Percentiles rank a stretch among this genome's conserved stretches.
Evolutionary conservation across 2,329 filamentous ascomycete genomes (phyloP).

Genomic region (Penicillium rolfsii): DNA sequence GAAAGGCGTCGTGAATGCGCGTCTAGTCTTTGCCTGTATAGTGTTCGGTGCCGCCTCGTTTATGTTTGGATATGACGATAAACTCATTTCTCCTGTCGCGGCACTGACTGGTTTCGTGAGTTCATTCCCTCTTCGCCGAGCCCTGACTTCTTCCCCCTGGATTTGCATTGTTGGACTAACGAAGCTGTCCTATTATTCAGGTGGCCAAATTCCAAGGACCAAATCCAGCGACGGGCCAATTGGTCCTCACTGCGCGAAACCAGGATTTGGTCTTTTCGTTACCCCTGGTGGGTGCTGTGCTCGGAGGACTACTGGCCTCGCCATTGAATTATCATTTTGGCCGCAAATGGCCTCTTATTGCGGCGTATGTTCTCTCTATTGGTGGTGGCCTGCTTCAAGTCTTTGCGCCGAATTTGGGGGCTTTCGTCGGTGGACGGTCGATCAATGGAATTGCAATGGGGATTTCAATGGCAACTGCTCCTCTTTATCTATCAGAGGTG

Average conservation of each 20-base stretch:
- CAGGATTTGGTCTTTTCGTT: slow-evolving; percentile 42
- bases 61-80: slow-evolving; percentile 41
- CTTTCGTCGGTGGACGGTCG: slow-evolving; percentile 40
- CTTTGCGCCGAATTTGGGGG: slow-evolving; percentile 40
- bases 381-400: slow-evolving; percentile 42
- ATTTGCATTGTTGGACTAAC: background rate
- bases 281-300: slow-evolving; percentile 40
- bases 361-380: slow-evolving; percentile 38
- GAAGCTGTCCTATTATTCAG: slow-evolving; percentile 19
- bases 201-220: slow-evolving; percentile 38
- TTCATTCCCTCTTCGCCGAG: background rate
- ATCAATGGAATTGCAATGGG: slow-evolving; percentile 39
- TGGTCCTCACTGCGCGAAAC: slow-evolving; percentile 38
- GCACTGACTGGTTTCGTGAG: slow-evolving; percentile 35
- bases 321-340: slow-evolving; percentile 40
- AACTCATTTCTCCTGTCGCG: slow-evolving; percentile 38
- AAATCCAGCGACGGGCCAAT: slow-evolving; percentile 28
- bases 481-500: slow-evolving; percentile 43
- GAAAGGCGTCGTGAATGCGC: slow-evolving; percentile 30
- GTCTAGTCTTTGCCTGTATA: slow-evolving; percentile 33
- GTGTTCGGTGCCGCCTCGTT: slow-evolving; percentile 38
- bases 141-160: background rate
- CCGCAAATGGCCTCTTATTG: slow-evolving; percentile 41
- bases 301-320: slow-evolving; percentile 39
- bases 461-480: slow-evolving; percentile 40